These are phyloP conservation scores for Aspergillus nanangensis DNA, from an alignment of 495 filamentous ascomycete genomes.

Conservation along the genomic window DNA sequence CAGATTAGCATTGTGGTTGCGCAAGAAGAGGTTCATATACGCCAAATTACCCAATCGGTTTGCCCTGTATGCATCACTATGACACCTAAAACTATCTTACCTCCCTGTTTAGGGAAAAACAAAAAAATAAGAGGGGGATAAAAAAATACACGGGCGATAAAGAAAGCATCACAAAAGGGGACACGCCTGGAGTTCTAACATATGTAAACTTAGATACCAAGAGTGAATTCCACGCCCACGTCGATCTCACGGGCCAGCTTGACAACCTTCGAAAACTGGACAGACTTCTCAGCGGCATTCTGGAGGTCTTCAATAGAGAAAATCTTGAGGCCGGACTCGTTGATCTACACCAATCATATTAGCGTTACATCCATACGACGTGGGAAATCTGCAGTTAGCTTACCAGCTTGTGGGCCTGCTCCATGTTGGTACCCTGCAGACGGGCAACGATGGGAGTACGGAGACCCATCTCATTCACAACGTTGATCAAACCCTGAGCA, in stretches of 20 bases:
- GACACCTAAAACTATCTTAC: background rate
- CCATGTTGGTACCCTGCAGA: slow-evolving; percentile 98
- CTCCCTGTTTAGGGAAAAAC: background rate
- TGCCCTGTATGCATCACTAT: background rate
- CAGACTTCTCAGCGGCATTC: slow-evolving; percentile 93
- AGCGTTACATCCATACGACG: background rate
- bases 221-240: slow-evolving; percentile 94
- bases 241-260: slow-evolving; percentile 99
- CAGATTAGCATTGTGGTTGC: background rate
- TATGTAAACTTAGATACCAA: slow-evolving; percentile 75
- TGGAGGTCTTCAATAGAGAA: slow-evolving; percentile 99
- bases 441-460: slow-evolving; percentile 94
- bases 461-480: slow-evolving; percentile 89
- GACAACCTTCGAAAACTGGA: slow-evolving; percentile 98
- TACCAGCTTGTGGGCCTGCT: slow-evolving; percentile 84
- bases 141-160: slow-evolving; percentile 6
- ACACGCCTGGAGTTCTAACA: slow-evolving; percentile 5
- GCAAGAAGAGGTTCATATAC: background rate
- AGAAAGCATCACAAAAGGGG: slow-evolving; percentile 5
- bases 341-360: slow-evolving; percentile 53
- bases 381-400: too few species aligned
- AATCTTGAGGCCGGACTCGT: slow-evolving; percentile 97
- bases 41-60: background rate
- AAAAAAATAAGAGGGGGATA: slow-evolving; percentile 2
- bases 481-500: slow-evolving; percentile 90